These are phyloP conservation scores for Phtheirospermum japonicum DNA, from an alignment of 257 asterid genomes.

Conservation along the genomic window DNA sequence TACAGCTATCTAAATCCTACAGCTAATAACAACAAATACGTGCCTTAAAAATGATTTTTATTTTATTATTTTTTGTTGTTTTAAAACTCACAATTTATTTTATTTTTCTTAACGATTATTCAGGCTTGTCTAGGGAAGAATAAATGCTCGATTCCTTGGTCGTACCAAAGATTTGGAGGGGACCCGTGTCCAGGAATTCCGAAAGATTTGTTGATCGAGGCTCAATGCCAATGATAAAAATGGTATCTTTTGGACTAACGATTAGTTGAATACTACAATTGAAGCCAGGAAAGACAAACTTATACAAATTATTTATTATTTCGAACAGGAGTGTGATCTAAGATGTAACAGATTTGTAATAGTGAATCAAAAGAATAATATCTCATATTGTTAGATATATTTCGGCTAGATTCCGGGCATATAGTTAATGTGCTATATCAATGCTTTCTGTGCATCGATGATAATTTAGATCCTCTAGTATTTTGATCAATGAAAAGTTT, in stretches of 20 bases:
- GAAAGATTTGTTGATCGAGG: conserved; percentile 49
- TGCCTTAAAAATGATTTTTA: too few relatives aligned
- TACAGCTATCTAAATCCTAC: too few relatives aligned
- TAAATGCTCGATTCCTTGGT: conserved; percentile 42
- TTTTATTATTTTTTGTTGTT: not conserved
- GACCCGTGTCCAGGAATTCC: conserved; percentile 59
- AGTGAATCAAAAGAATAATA: not conserved
- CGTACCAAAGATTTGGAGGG: conserved; percentile 44
- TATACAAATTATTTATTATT: conserved; percentile 14
- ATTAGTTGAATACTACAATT: conserved; percentile 6
- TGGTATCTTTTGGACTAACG: not conserved
- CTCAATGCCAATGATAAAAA: conserved; percentile 41
- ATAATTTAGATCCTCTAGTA: conserved; percentile 1
- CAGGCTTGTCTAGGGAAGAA: conserved; percentile 68
- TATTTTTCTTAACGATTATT: conserved; percentile 1
- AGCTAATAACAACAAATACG: too few relatives aligned
- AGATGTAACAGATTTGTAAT: conserved; percentile 1
- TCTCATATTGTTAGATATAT: not conserved
- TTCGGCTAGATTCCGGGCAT: too few relatives aligned
- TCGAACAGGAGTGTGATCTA: not conserved
- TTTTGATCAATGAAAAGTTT: not conserved
- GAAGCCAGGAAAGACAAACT: conserved; percentile 8
- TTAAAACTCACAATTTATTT: not conserved
- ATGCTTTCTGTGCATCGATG: not conserved
- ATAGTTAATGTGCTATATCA: conserved; percentile 20